Base-by-base conservation (phyloP, 75 land plant species). In the Cupressus sempervirens region DNA sequence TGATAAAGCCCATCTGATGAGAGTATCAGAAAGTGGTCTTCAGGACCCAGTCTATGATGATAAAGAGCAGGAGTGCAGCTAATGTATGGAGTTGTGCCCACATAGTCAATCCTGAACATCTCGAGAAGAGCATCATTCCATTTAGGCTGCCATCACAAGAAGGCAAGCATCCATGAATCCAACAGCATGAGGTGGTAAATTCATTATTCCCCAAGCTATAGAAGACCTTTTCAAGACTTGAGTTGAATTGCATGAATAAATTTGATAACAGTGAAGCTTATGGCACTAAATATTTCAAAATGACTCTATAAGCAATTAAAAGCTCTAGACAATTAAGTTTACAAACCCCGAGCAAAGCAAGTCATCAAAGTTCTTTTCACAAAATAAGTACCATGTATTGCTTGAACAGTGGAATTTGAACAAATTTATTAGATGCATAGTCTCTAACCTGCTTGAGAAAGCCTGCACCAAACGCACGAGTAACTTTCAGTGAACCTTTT, bases 1-100 rank as follows among this genome's bases (percentile, higher is more conserved):
- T 98, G 99, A 83, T 98, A 98, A 35, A 98, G 90, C 23, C 99
- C 99, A 85, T 98, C 99, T 29, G 99, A 98, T 56, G 99, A 98
- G 43, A 98, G 89, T 80, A 98, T 93, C 89, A 98, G 84, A 86
- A 95, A 98, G 85, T 91, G 91, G 86, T 98, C 99, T 83, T 88
- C 92, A 2, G 98, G 92, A 65, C 96, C 93, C 52, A 98, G 90
- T 84, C 82, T 92, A 70, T 98, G 98, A 88, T 98, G 98, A 85
- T 90, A 85, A 7, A 96, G 93, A 83, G 89, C 91, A 41, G 99
- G 99, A 29, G 65, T 82, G 86, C 99, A 98, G 11, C 79, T 93
- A 79, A 98, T 92, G 84, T 98, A 98, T 13, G 99, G 98, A 45
- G 93, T 85, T 8, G 80, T 86, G 18, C 99, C 99, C 26, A 93